phyloP scores from a whole-genome alignment of 2,329 filamentous ascomycete species.

The Hypomyces rosellus region DNA sequence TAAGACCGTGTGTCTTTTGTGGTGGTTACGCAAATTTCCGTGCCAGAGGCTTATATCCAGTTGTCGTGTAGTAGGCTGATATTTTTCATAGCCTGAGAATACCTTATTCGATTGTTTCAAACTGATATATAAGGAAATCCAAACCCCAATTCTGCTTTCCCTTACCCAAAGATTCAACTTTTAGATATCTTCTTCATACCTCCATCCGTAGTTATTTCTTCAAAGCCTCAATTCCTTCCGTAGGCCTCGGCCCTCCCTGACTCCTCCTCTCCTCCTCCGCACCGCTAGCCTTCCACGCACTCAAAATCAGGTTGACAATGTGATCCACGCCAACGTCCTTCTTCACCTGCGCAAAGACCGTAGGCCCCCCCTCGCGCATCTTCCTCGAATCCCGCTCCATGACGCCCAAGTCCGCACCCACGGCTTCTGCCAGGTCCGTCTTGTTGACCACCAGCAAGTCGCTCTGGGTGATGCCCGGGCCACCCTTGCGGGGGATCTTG shows the following conservation, averaged over 20 bases:
- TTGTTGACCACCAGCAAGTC: constrained; percentile 95
- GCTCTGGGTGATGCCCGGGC: constrained; percentile 93
- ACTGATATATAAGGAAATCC: too few relatives aligned
- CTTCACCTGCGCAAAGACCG: constrained; percentile 97
- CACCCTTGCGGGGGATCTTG: constrained; percentile 93
- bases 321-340: constrained; percentile 76
- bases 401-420: constrained; percentile 83
- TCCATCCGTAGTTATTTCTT: constrained; percentile 12
- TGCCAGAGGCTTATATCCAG: too few relatives aligned
- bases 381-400: constrained; percentile 94
- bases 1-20: too few relatives aligned
- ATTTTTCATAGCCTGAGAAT: too few relatives aligned
- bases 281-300: constrained; percentile 87
- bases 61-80: too few relatives aligned
- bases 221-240: constrained; percentile 47
- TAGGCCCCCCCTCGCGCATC: constrained; percentile 93
- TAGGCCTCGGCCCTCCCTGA: constrained; percentile 52
- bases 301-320: constrained; percentile 81
- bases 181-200: neutral
- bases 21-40: too few relatives aligned
- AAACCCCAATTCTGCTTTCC: too few relatives aligned
- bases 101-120: too few relatives aligned
- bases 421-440: constrained; percentile 84
- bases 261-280: constrained; percentile 56
- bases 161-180: constrained; percentile 3